Conservation (phyloP, 2,329 filamentous ascomycete species). For the Fusarium napiforme region DNA sequence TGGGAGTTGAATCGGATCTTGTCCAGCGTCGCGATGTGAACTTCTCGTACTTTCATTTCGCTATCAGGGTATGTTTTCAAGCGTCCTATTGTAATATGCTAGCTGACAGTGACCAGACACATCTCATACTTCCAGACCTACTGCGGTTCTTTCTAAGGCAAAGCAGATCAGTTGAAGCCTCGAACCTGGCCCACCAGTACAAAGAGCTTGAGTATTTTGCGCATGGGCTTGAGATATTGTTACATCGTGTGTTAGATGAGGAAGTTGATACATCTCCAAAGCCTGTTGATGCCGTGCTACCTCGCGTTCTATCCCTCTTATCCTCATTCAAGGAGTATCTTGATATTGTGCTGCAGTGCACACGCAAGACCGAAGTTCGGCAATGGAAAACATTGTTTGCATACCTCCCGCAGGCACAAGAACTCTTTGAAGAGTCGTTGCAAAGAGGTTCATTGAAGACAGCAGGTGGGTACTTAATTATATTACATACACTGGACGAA, state of each 20-base stretch:
- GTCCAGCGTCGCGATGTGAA: conserved; percentile 92
- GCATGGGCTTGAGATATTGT: conserved; percentile 89
- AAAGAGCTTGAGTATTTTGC: conserved; percentile 90
- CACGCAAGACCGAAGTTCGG: conserved; percentile 93
- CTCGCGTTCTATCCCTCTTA: conserved; percentile 70
- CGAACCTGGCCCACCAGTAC: conserved; percentile 86
- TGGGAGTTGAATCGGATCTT: conserved; percentile 91
- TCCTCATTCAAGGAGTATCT: conserved; percentile 87
- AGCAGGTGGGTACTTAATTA: conserved; percentile 93
- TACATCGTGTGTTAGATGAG: conserved; percentile 93
- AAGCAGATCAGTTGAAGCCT: conserved; percentile 81
- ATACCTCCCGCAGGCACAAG: conserved; percentile 88
- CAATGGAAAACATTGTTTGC: conserved; percentile 95
- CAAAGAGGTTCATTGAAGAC: conserved; percentile 89
- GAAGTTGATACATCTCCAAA: conserved; percentile 81
- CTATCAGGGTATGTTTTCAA: conserved; percentile 76
- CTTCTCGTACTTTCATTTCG: conserved; percentile 90
- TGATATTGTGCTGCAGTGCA: conserved; percentile 96
- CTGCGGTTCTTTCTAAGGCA: conserved; percentile 81
- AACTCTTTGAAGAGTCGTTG: conserved; percentile 92
- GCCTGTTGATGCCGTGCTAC: conserved; percentile 72
- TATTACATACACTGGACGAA: conserved; percentile 85
- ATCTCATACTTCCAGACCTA: conserved; percentile 90
- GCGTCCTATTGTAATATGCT: background rate
- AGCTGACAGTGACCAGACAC: conserved; percentile 68